Evolutionary conservation across 1,284 basidiomycete species (phyloP).

Genomic region (Cutaneotrichosporon arboriforme): DNA sequence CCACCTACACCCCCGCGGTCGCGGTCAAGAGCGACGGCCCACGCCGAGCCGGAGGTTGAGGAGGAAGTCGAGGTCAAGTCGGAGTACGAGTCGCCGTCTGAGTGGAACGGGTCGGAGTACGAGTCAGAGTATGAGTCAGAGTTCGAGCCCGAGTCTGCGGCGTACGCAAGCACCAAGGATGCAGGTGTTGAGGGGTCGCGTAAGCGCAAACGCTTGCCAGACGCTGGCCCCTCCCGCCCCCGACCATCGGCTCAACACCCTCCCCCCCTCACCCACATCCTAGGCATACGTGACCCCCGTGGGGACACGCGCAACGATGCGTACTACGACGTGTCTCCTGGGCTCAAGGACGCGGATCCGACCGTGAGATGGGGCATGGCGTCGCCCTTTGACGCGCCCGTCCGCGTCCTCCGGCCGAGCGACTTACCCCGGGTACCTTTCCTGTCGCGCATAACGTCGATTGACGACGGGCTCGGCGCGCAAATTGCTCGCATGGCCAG

Average conservation of each 20-base stretch:
- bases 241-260: too few relatives aligned
- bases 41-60: too few relatives aligned
- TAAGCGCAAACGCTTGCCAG: not conserved
- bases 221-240: too few relatives aligned
- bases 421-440: slow-evolving; percentile 7
- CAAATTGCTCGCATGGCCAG: not conserved
- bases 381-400: not conserved
- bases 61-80: too few relatives aligned
- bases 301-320: not conserved
- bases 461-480: not conserved
- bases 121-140: too few relatives aligned
- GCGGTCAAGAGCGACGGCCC: too few relatives aligned
- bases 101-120: too few relatives aligned
- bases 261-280: not conserved
- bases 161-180: too few relatives aligned
- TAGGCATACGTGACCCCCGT: not conserved
- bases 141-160: too few relatives aligned
- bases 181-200: too few relatives aligned
- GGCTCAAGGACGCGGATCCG: not conserved
- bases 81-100: too few relatives aligned
- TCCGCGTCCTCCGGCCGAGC: not conserved
- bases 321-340: not conserved
- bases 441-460: not conserved
- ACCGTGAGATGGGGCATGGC: not conserved
- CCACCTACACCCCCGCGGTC: too few relatives aligned